Conservation (phyloP, 345 rosid genomes). For the Abelmoschus esculentus region DNA sequence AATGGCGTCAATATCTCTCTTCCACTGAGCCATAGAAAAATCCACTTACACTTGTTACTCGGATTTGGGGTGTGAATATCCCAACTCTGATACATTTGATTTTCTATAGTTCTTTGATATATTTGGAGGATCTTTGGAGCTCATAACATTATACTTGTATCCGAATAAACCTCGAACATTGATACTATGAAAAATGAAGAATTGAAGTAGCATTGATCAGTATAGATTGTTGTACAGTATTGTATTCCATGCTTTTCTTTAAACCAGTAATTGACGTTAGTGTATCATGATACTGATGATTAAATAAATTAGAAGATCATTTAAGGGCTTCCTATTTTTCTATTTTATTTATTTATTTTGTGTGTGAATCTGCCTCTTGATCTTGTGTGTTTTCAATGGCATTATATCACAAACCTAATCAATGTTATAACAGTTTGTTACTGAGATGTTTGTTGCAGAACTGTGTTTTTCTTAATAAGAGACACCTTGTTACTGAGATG, state of each 20-base stretch:
- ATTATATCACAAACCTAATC: too few species aligned
- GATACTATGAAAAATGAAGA: neutral
- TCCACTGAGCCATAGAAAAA: conserved; percentile 29
- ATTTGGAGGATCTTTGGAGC: neutral
- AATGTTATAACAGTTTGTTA: too few species aligned
- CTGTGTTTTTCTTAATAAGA: too few species aligned
- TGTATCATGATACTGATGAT: conserved; percentile 11
- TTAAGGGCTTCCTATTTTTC: conserved; percentile 9
- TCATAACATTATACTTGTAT: neutral
- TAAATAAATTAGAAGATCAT: conserved; percentile 19
- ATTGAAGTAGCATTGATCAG: neutral
- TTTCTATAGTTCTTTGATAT: too few species aligned
- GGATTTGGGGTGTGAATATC: neutral
- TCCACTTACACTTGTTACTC: neutral
- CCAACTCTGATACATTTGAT: neutral
- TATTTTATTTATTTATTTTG: too few species aligned
- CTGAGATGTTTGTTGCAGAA: too few species aligned
- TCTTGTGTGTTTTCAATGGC: too few species aligned
- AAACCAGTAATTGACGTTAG: too few species aligned
- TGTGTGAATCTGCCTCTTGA: too few species aligned
- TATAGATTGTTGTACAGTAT: neutral
- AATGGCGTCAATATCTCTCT: conserved; percentile 80
- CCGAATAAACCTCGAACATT: neutral
- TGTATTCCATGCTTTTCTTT: too few species aligned
- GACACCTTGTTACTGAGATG: conserved; percentile 49